Evolutionary conservation across 1,139 yeast genomes (phyloP).

Genomic region (Saccharomyces uvarum): DNA sequence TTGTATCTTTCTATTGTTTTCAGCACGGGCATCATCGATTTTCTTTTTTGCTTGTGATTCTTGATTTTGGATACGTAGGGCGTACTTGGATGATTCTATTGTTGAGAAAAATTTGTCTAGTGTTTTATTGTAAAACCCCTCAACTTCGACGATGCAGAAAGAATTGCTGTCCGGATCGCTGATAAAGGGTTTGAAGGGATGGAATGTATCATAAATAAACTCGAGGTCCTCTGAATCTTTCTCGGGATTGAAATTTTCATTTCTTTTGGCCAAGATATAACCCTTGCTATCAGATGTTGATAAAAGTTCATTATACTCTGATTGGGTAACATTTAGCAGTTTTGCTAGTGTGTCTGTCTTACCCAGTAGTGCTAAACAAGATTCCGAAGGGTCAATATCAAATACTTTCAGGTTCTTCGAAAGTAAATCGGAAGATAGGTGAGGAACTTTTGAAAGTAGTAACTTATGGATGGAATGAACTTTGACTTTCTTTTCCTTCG

Average conservation of each 20-base stretch:
- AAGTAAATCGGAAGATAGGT: conserved; percentile 70
- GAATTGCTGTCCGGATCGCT: conserved; percentile 30
- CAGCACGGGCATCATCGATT: conserved; percentile 64
- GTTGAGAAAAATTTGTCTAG: conserved; percentile 81
- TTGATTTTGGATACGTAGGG: conserved; percentile 65
- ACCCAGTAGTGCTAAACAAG: conserved; percentile 36
- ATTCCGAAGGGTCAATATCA: conserved; percentile 40
- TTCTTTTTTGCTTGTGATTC: conserved; percentile 68
- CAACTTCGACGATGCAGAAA: conserved; percentile 35
- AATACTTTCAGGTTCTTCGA: conserved; percentile 45
- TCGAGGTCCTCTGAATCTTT: conserved; percentile 38
- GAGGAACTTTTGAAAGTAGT: conserved; percentile 60
- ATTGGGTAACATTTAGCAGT: conserved; percentile 46
- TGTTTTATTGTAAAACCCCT: conserved; percentile 64
- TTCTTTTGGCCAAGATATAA: conserved; percentile 56
- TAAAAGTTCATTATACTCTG: conserved; percentile 31
- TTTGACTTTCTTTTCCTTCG: conserved; percentile 34
- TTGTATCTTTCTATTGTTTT: conserved; percentile 64
- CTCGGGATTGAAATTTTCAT: conserved; percentile 40
- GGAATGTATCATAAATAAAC: conserved; percentile 69
- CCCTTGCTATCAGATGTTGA: conserved; percentile 38
- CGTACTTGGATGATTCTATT: conserved; percentile 71
- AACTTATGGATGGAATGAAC: conserved; percentile 62
- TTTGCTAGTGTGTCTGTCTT: conserved; percentile 30
- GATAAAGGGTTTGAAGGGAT: conserved; percentile 65